Evolutionary conservation across 306 rosid genomes (phyloP).

Genomic region (Vicia sativa): DNA sequence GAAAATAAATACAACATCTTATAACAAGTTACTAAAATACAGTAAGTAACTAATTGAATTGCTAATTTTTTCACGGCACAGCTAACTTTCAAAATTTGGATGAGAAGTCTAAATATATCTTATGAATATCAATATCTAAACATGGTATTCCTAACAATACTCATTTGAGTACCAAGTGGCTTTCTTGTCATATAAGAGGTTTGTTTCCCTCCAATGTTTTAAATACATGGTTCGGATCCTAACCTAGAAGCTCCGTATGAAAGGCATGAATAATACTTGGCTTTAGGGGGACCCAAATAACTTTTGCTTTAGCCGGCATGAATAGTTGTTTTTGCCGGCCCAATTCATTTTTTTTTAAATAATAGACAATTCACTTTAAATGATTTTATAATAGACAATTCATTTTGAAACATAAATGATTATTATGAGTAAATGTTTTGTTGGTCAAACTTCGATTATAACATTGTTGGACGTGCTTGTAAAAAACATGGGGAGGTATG

Average conservation of each 20-base stretch:
- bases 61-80: no score
- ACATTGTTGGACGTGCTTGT: not conserved
- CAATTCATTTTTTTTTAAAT: constrained; percentile 32
- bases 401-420: constrained; percentile 12
- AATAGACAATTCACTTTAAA: not conserved
- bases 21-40: no score
- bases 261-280: constrained; percentile 21
- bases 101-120: not conserved
- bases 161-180: not conserved
- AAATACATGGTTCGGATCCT: constrained; percentile 51
- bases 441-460: not conserved
- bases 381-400: not conserved
- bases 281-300: constrained; percentile 35
- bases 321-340: constrained; percentile 53
- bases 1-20: no score
- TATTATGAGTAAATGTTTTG: not conserved
- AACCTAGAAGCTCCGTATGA: constrained; percentile 46
- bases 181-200: not conserved
- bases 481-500: not conserved
- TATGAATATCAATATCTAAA: not conserved
- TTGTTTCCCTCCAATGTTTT: constrained; percentile 51
- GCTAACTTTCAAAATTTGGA: no score
- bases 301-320: constrained; percentile 47
- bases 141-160: not conserved
- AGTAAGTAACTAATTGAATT: no score